Evolutionary conservation across 1,284 basidiomycete species (phyloP), one percentile per base, ranked within the genome.

Genomic region (Grifola frondosa): DNA sequence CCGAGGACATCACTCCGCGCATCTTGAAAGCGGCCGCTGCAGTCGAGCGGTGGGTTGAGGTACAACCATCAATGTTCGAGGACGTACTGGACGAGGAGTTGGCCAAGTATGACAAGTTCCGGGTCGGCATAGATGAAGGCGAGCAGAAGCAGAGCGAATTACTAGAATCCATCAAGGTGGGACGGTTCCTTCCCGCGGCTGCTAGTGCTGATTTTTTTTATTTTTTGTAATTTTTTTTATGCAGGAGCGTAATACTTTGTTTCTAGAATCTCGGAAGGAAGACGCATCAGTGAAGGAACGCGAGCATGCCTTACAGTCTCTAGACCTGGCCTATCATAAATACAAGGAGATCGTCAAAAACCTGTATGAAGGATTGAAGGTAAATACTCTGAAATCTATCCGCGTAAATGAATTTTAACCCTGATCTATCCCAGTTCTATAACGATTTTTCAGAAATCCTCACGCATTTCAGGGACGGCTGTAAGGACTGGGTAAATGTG

Each of bases 271-370:
- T 2, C 74, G 94, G 12, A 83, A 78, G 62, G 85, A 88, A 12
- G 93, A 96, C 58, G 76, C 82, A 0, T 70, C 75, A 12, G 77
- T 94, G 7, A 91, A 89, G 59, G 84, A 86, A 30, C 78, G 95
- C n/a, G 91, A 97, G 66, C 71, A 78, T 46, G 86, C 86, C 0
- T 67, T 98, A 30, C 92, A 94, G 59, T 84, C 84, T n/a, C 80
- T 97, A 38, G 91, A 97, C 54, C 65, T 87, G 25, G 90, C 92
- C 1, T 91, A 92, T 65, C 84, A 85, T 67, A 92, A 92, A 60
- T 97, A 95, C 66, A 76, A 80, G 37, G 94, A 97, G 64, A 88
- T 97, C 13, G 74, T 73, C 2, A 79, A 81, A 41, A 93, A 97
- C 61, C 71, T 96, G 10, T 84, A 90, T 39, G 94, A 97, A 62